phyloP scores from a whole-genome alignment of 2,329 filamentous ascomycete species.

The Colletotrichum spaethianum region DNA sequence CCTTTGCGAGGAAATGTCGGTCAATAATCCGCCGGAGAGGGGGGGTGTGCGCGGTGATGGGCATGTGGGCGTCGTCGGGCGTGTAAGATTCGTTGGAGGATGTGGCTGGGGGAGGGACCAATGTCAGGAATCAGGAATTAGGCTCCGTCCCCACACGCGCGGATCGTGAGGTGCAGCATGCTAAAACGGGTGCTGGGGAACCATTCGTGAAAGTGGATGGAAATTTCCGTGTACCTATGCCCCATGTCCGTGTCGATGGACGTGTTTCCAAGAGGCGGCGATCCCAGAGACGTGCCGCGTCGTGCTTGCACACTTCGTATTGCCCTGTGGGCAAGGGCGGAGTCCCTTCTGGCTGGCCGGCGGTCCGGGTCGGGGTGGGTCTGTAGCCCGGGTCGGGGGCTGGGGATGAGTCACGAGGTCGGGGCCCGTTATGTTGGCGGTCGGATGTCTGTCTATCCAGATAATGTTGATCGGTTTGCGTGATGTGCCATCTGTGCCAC shows the following conservation, averaged over 20 bases:
- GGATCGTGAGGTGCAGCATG: conserved; percentile 13
- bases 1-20: conserved; percentile 13
- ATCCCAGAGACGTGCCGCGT: conserved; percentile 2
- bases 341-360: conserved; percentile 17
- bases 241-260: conserved; percentile 2
- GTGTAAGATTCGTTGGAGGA: conserved; percentile 25
- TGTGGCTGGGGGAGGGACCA: conserved; percentile 26
- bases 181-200: neutral
- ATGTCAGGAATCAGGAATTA: conserved; percentile 40
- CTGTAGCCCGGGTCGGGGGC: conserved; percentile 32
- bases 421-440: conserved; percentile 16
- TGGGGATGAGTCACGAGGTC: conserved; percentile 37
- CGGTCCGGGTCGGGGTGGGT: conserved; percentile 33
- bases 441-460: conserved; percentile 16
- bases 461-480: neutral
- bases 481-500: neutral
- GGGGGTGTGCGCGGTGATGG: conserved; percentile 16
- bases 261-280: conserved; percentile 8
- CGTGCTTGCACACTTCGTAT: conserved; percentile 13
- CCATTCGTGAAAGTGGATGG: neutral
- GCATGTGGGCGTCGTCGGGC: conserved; percentile 5
- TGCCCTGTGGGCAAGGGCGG: conserved; percentile 11
- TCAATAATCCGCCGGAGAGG: conserved; percentile 1
- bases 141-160: conserved; percentile 28
- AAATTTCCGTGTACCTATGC: neutral